These are phyloP conservation scores for Fomitopsis pinicola DNA, from an alignment of 1,284 basidiomycete genomes.

Conservation along the genomic window DNA sequence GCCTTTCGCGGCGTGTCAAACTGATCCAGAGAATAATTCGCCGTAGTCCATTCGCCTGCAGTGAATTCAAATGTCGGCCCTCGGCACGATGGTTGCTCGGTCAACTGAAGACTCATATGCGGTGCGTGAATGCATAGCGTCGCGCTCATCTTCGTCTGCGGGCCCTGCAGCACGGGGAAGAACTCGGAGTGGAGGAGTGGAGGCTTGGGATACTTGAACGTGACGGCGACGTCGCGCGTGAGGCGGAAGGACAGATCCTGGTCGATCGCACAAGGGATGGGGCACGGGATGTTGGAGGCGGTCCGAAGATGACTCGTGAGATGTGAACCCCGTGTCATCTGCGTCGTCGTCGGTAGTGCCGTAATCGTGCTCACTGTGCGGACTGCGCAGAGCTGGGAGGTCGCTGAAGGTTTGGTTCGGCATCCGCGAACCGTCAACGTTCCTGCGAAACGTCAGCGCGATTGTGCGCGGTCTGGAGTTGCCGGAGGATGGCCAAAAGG, in stretches of 20 bases:
- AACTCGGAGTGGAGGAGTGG: no score
- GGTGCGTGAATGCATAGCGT: not conserved
- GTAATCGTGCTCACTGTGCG: conserved; percentile 3
- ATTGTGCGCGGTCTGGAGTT: not conserved
- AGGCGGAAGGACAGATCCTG: no score
- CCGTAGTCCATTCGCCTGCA: not conserved
- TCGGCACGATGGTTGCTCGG: not conserved
- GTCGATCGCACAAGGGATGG: no score
- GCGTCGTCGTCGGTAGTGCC: not conserved
- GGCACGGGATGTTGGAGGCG: no score
- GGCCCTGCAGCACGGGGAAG: no score
- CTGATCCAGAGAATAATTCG: not conserved
- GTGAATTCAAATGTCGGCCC: not conserved
- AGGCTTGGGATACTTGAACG: no score
- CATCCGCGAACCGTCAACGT: not conserved
- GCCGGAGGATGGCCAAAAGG: not conserved
- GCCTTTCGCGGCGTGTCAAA: not conserved
- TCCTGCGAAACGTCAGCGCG: not conserved
- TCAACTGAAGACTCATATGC: not conserved
- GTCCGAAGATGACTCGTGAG: not conserved
- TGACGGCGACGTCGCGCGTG: no score
- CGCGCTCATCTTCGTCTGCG: no score
- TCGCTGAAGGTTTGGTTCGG: not conserved
- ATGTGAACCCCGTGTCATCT: not conserved
- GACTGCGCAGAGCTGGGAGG: conserved; percentile 1